Evolutionary conservation across 2,329 filamentous ascomycete species (phyloP), one percentile per base, ranked within the genome.

Genomic region (Cordyceps farinosa): DNA sequence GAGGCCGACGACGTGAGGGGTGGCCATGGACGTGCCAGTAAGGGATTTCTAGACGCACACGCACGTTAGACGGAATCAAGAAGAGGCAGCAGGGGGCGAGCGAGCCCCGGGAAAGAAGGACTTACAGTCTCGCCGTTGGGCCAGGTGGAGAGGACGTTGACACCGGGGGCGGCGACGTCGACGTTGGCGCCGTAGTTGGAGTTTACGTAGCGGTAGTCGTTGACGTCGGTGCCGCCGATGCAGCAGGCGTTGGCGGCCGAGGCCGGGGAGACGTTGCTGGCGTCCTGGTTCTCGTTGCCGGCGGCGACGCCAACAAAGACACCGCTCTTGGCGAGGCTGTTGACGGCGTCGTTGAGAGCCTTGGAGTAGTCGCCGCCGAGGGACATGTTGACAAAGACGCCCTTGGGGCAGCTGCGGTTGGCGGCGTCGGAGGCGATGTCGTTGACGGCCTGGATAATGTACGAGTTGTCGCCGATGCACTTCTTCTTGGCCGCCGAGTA

Each of bases 281-380:
- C 81, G 67, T 84, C 76, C 66, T 74, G 70, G 63, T 73, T 73
- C 34, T 74, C 71, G 69, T 84, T 84, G 42, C 82, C 82, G 13
- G 81, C 80, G 6, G 82, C 82, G n/a, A 82, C 81, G 62, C 78
- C 80, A 48, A 82, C 73, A 62, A 81, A 79, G 64, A 82, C 71
- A 42, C 81, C 81, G 0, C 71, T 69, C 75, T 96, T 90, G 69
- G 87, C 84, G 63, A 91, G 79, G 48, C 88, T 87, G 75, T 93
- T 92, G 65, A 91, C 91, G 54, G 90, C 90, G 74, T 96, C 92
- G 71, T 94, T 90, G 29, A 89, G 89, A 72, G 96, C 91, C 71
- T 90, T 92, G 57, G 96, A 82, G 69, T 91, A 71, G 60, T 65
- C 53, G 15, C 80, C 81, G 45, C 81, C 81, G 9, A 84, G 77